Percentiles rank a stretch among this genome's conserved stretches.
phyloP scores from a whole-genome alignment of 345 rosid species.

The Euphorbia lathyris region DNA sequence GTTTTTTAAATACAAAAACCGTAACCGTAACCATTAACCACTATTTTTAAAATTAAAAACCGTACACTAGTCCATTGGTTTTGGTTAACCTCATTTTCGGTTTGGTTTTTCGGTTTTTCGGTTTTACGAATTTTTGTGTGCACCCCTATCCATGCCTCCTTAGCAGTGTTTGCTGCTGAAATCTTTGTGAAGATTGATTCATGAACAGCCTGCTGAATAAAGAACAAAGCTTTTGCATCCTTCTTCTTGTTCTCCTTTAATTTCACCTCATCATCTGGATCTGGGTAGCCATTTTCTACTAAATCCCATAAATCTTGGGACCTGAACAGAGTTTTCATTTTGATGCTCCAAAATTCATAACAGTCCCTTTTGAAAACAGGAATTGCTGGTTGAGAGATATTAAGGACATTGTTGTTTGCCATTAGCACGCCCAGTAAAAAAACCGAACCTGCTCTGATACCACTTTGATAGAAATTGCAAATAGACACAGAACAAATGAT shows the following conservation, averaged over 20 bases:
- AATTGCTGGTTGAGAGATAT: not conserved
- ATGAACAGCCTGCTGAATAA: not conserved
- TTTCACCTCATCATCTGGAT: not conserved
- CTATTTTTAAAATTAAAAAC: too few species aligned
- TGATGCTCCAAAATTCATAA: too few species aligned
- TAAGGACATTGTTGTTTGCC: not conserved
- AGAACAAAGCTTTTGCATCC: not conserved
- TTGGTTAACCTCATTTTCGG: too few species aligned
- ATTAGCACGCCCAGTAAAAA: not conserved
- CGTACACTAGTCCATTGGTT: too few species aligned
- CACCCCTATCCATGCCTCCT: not conserved
- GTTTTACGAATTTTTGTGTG: too few species aligned
- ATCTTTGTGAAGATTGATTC: not conserved
- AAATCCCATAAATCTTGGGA: too few species aligned
- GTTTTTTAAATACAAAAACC: too few species aligned
- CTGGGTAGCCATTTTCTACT: too few species aligned
- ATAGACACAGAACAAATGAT: not conserved
- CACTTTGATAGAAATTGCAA: not conserved
- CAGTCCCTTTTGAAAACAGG: too few species aligned
- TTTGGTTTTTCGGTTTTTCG: too few species aligned
- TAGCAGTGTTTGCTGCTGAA: not conserved
- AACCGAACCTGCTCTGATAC: not conserved
- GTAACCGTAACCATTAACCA: too few species aligned
- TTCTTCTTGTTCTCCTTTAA: not conserved
- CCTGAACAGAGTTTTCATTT: too few species aligned